Base-by-base conservation (phyloP, 495 filamentous ascomycete species). In the Penicillium cinerascens region DNA sequence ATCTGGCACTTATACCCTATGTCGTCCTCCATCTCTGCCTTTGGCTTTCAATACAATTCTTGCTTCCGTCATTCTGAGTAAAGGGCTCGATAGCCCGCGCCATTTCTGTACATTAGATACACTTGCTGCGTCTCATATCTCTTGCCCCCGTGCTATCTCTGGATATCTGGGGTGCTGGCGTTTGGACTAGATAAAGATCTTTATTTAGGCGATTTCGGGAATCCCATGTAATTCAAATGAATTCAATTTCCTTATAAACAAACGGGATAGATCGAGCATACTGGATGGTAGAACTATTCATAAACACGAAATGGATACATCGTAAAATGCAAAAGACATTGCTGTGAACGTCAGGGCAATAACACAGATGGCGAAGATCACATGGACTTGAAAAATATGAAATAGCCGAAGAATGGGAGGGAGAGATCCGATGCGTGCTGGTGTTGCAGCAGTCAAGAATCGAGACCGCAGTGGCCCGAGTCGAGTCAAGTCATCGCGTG, bases 1-100 rank as follows among this genome's bases (percentile, higher is more conserved):
- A 41, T 27, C 39, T 42, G 44, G 44, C 38, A 53, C 41, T 52
- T 60, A 60, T 60, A 60, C 58, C 58, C 58, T 56, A 22, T 49
- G 33, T 35, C 44, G 25, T 40, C 37, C 22, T 20, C 17, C 23
- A 49, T 33, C 29, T 39, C 37, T 39, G 37, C 37, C n/a, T 9
- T 39, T 33, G 4, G 6, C 29, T 20, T 39, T 18, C 37, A 16
- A 39, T 39, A 8, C 18, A 23, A 48, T 38, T 15, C 45, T 42
- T 49, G 38, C 26, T 45, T 45, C 18, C 18, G 11, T 42, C 16
- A 13, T 21, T 22, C 46, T 9, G 36, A 22, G 47, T 49, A 49
- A 42, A 40, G 47, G 26, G 37, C 15, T 6, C n/a, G 7, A 18
- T 9, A 39, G 7, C n/a, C n/a, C 37, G 17, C 40, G 29, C 26